A percentile compares a stretch with the other conserved stretches of the same genome.
Conservation (phyloP, 2,329 filamentous ascomycete species). For the Amesomyces nigricolor region DNA sequence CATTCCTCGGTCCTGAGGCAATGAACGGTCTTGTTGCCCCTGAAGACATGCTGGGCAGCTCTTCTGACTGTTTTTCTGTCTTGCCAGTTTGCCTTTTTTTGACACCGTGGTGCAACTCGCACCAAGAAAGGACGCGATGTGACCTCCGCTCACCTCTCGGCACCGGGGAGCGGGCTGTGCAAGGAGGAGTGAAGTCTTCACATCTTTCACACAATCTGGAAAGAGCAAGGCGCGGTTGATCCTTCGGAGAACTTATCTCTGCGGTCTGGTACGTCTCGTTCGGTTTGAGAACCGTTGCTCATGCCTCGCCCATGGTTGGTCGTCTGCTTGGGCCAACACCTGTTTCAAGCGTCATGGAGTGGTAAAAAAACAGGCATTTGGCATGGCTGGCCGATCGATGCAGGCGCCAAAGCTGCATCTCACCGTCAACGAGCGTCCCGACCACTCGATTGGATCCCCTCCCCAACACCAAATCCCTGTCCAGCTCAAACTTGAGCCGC, state of each 20-base stretch:
- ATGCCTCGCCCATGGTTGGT: too few relatives aligned
- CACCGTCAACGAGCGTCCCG: slow-evolving; percentile 12
- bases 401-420: slow-evolving; percentile 18
- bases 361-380: background rate
- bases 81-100: background rate
- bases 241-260: too few relatives aligned
- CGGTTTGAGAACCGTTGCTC: too few relatives aligned
- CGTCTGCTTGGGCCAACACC: background rate
- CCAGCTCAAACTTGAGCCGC: slow-evolving; percentile 26
- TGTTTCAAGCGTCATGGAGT: slow-evolving; percentile 2
- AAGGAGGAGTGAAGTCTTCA: background rate
- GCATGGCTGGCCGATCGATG: slow-evolving; percentile 3
- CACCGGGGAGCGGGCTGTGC: slow-evolving; percentile 2
- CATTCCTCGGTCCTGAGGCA: slow-evolving; percentile 3
- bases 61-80: background rate
- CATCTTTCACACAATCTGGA: slow-evolving; percentile 7
- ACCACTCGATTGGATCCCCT: slow-evolving; percentile 21
- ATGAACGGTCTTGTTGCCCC: background rate
- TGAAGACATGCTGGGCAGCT: background rate
- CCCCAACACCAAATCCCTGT: slow-evolving; percentile 19
- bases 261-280: too few relatives aligned
- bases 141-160: background rate
- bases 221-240: slow-evolving; percentile 7
- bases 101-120: slow-evolving; percentile 2
- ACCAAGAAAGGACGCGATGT: slow-evolving; percentile 3